Conservation (phyloP, 192 early-diverging fungal species). For the Chytriomyces sp. region DNA sequence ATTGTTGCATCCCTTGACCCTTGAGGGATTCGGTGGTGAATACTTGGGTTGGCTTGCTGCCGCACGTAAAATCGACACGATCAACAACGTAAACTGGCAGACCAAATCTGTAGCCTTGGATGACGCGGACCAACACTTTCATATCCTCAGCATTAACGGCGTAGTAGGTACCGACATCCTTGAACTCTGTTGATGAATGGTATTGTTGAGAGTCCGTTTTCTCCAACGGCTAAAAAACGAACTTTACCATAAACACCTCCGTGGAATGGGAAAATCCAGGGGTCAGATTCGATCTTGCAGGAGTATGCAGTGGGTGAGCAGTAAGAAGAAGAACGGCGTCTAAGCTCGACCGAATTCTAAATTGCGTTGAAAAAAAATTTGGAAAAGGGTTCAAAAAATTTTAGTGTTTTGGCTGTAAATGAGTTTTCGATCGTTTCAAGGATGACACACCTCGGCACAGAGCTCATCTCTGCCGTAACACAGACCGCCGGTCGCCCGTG, state of each 20-base stretch:
- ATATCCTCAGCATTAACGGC: neutral
- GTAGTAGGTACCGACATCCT: neutral
- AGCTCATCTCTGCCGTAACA: too few species aligned
- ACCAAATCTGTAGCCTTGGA: neutral
- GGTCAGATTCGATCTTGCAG: neutral
- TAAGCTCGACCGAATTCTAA: too few species aligned
- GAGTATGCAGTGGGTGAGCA: neutral
- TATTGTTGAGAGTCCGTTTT: too few species aligned
- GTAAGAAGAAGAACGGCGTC: too few species aligned
- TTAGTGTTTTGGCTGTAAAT: too few species aligned
- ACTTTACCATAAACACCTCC: neutral
- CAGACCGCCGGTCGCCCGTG: too few species aligned
- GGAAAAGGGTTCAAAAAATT: too few species aligned
- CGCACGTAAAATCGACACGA: neutral
- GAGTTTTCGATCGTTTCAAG: too few species aligned
- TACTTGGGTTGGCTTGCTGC: neutral
- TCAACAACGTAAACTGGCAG: neutral
- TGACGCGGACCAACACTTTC: neutral
- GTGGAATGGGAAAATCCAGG: neutral
- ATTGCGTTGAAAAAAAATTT: too few species aligned
- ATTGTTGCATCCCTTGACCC: neutral
- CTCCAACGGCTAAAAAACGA: too few species aligned
- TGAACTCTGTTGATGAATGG: neutral
- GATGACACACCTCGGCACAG: too few species aligned
- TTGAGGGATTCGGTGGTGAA: too few species aligned